Conservation (phyloP, 768 basidiomycete genomes). For the Boletus pseudopeckii region DNA sequence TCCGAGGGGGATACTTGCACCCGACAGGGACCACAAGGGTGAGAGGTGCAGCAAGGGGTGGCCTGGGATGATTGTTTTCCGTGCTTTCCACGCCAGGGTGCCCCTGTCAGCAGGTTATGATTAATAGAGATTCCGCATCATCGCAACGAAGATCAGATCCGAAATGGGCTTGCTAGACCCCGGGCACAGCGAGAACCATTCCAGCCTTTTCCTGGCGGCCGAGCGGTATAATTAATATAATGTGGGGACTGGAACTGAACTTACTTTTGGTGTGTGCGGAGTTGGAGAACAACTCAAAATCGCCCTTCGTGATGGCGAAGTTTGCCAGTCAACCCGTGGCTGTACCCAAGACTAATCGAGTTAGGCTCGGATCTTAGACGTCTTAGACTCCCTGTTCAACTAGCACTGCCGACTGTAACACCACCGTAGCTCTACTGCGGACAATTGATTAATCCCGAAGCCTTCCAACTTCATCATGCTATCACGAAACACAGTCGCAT, state of each 20-base stretch:
- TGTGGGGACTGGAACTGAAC: background rate
- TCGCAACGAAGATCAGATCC: conserved; percentile 27
- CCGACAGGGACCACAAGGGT: conserved; percentile 12
- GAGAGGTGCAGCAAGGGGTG: conserved; percentile 15
- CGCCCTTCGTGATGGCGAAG: background rate
- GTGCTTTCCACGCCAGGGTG: conserved; percentile 28
- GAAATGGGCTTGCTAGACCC: conserved; percentile 15
- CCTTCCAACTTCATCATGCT: conserved; percentile 19
- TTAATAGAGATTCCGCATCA: conserved; percentile 18
- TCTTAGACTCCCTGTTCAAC: background rate
- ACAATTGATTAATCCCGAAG: background rate
- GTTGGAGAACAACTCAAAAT: background rate
- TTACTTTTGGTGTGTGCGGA: background rate
- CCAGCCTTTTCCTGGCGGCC: conserved; percentile 1
- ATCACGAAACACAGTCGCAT: conserved; percentile 15
- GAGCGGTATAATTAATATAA: background rate
- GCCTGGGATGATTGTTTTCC: conserved; percentile 14
- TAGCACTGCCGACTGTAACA: background rate
- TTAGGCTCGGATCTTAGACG: conserved; percentile 5
- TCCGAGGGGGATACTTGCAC: conserved; percentile 15
- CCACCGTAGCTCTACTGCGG: background rate
- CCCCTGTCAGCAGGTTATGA: conserved; percentile 25
- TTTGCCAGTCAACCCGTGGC: conserved; percentile 14
- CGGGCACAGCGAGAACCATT: conserved; percentile 8
- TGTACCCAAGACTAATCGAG: conserved; percentile 4